phyloP scores from a whole-genome alignment of 2,329 filamentous ascomycete species.

The Fusarium solani-melongenae region DNA sequence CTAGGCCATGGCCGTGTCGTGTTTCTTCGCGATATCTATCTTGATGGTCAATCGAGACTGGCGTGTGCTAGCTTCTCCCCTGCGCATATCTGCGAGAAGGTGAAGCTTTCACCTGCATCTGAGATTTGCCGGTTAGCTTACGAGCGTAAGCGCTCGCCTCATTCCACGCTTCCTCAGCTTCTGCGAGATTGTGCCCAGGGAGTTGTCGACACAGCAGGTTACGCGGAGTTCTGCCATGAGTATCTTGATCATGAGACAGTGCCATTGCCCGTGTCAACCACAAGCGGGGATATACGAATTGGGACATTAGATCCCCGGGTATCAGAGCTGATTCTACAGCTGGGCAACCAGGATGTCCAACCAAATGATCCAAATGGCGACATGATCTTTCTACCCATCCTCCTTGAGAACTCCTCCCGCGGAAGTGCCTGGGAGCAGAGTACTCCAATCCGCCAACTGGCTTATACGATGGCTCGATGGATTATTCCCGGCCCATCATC shows the following conservation, averaged over 20 bases:
- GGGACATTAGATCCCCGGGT: conserved; percentile 51
- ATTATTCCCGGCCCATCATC: conserved; percentile 23
- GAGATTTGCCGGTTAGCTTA: conserved; percentile 51
- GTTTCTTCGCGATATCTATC: conserved; percentile 74
- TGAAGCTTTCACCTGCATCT: conserved; percentile 52
- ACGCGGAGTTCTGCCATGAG: conserved; percentile 46
- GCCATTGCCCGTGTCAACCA: conserved; percentile 22
- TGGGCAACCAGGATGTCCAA: conserved; percentile 21
- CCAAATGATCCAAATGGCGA: conserved; percentile 32
- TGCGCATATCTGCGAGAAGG: conserved; percentile 52
- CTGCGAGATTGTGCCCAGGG: conserved; percentile 41
- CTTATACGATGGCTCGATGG: conserved; percentile 61
- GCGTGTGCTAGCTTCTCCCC: conserved; percentile 46
- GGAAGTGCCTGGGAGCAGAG: conserved; percentile 69
- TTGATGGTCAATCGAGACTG: conserved; percentile 39
- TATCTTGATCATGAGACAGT: conserved; percentile 43
- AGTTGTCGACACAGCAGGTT: conserved; percentile 36
- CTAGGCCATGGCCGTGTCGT: conserved; percentile 73
- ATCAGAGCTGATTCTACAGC: conserved; percentile 52
- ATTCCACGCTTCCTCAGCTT: conserved; percentile 46
- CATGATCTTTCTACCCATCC: conserved; percentile 72
- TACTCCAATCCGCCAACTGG: conserved; percentile 60
- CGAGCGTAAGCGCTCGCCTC: conserved; percentile 44
- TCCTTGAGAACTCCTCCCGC: conserved; percentile 67
- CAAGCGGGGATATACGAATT: conserved; percentile 26